Conservation (phyloP, 2,329 filamentous ascomycete species). For the Trichoderma endophyticum region DNA sequence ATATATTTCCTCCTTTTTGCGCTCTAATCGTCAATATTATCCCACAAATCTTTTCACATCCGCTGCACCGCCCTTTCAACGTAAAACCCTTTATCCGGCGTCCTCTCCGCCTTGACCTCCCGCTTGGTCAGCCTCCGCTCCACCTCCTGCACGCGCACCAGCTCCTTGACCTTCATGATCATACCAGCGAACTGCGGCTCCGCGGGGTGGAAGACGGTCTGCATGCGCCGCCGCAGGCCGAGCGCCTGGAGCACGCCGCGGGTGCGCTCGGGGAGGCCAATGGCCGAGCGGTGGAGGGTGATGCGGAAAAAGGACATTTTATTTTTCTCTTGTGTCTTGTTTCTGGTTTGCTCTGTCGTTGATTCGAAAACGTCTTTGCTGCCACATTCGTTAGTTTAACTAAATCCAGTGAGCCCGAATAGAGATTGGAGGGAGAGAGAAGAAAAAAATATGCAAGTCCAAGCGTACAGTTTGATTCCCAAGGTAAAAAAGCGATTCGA, state of each 20-base stretch:
- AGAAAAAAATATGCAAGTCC: background rate
- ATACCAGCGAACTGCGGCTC: slow-evolving; percentile 78
- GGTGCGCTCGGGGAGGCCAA: slow-evolving; percentile 78
- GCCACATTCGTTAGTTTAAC: background rate
- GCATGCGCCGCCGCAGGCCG: slow-evolving; percentile 78
- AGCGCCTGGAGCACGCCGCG: slow-evolving; percentile 80
- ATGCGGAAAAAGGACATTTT: slow-evolving; percentile 82
- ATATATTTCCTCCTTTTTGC: background rate
- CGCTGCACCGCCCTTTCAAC: slow-evolving; percentile 57
- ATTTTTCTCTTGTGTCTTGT: background rate
- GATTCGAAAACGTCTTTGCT: background rate
- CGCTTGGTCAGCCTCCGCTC: slow-evolving; percentile 58
- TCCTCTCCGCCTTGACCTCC: slow-evolving; percentile 68
- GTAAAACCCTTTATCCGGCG: slow-evolving; percentile 77
- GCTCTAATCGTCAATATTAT: background rate
- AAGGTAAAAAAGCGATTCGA: background rate
- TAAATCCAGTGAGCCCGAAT: background rate
- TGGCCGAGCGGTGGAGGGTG: slow-evolving; percentile 83
- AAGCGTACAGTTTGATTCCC: background rate
- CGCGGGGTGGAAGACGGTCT: slow-evolving; percentile 87
- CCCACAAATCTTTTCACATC: slow-evolving; percentile 19
- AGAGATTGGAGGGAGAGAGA: background rate
- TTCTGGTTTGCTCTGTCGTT: background rate
- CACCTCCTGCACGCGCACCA: slow-evolving; percentile 80
- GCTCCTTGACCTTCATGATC: slow-evolving; percentile 91